phyloP scores from a whole-genome alignment of 139 green algal genomes.

The Monoraphidium neglectum region DNA sequence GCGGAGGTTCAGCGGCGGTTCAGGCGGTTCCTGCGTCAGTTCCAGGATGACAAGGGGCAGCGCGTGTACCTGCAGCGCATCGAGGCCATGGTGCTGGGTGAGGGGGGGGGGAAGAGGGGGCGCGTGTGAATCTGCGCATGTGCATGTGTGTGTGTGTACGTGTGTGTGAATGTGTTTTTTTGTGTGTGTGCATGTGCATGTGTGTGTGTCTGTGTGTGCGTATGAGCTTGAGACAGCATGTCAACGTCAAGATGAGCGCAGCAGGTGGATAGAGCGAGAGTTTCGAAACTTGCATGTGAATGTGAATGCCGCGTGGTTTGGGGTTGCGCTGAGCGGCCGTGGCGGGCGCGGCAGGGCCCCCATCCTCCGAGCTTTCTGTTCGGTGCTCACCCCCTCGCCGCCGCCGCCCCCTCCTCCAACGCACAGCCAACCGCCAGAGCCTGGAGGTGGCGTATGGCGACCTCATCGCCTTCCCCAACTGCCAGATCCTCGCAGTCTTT shows the following conservation, averaged over 20 bases:
- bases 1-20: conserved; percentile 48
- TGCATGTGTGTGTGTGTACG: background rate
- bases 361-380: background rate
- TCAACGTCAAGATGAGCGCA: too few species aligned
- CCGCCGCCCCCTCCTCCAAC: background rate
- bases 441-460: conserved; percentile 91
- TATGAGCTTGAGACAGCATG: too few species aligned
- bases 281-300: too few species aligned
- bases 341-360: background rate
- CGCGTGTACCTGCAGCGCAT: conserved; percentile 34
- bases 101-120: background rate
- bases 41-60: conserved; percentile 49
- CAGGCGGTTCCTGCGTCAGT: conserved; percentile 66
- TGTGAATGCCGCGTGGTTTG: too few species aligned
- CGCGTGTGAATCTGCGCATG: background rate
- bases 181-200: too few species aligned
- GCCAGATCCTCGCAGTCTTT: conserved; percentile 78
- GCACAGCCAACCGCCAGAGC: conserved; percentile 68
- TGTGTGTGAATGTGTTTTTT: background rate
- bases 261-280: too few species aligned
- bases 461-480: conserved; percentile 54
- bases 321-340: too few species aligned
- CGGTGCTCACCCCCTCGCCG: background rate
- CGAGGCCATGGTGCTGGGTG: conserved; percentile 43
- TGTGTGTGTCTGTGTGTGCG: too few species aligned